These are phyloP conservation scores for Scheffersomyces coipomensis DNA, from an alignment of 805 yeast species.

Conservation along the genomic window DNA sequence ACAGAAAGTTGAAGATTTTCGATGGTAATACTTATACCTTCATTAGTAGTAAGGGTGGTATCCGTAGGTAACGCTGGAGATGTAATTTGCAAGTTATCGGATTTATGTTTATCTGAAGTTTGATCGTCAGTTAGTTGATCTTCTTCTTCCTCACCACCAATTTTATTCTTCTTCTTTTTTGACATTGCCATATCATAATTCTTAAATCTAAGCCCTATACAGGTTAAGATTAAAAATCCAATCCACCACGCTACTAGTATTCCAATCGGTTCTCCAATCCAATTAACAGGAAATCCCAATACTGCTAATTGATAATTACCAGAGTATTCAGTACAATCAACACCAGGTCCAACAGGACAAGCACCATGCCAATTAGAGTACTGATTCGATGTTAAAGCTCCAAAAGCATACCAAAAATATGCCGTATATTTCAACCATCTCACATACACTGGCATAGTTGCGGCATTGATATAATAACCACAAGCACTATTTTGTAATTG, in stretches of 20 bases:
- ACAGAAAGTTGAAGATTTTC: not conserved
- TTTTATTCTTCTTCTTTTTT: slow-evolving; percentile 28
- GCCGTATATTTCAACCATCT: slow-evolving; percentile 81
- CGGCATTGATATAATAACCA: slow-evolving; percentile 76
- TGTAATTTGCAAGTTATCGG: too few relatives aligned
- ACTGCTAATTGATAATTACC: slow-evolving; percentile 54
- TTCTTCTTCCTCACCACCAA: too few relatives aligned
- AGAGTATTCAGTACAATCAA: slow-evolving; percentile 41
- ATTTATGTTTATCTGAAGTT: too few relatives aligned
- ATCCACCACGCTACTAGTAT: slow-evolving; percentile 57
- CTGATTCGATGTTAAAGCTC: slow-evolving; percentile 63
- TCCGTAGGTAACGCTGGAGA: too few relatives aligned
- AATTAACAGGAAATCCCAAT: slow-evolving; percentile 61
- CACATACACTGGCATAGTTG: slow-evolving; percentile 78
- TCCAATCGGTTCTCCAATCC: slow-evolving; percentile 67
- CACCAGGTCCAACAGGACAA: slow-evolving; percentile 33
- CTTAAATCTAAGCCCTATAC: slow-evolving; percentile 44
- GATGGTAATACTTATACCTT: slow-evolving; percentile 2
- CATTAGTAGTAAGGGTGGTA: too few relatives aligned
- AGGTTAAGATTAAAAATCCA: slow-evolving; percentile 51
- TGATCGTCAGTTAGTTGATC: too few relatives aligned
- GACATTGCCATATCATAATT: slow-evolving; percentile 56
- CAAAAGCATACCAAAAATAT: slow-evolving; percentile 77
- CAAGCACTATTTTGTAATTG: slow-evolving; percentile 76
- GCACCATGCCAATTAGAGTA: slow-evolving; percentile 61